These are phyloP conservation scores for Phlebiopsis flavidoalba DNA, from an alignment of 768 basidiomycete species.

Conservation along the genomic window DNA sequence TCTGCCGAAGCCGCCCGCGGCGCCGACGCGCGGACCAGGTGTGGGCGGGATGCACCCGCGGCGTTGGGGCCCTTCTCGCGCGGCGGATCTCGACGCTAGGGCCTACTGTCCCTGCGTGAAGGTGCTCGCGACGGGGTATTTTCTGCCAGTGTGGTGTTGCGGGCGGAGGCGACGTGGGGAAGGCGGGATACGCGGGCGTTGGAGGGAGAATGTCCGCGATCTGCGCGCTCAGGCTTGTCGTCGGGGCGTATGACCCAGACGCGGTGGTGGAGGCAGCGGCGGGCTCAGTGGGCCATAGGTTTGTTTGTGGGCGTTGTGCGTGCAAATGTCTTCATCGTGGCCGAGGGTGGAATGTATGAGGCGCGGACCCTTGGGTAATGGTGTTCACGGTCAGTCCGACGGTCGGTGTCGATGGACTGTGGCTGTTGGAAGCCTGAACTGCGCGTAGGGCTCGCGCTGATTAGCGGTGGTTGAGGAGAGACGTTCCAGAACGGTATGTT, in stretches of 20 bases:
- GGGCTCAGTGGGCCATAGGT: slow-evolving; percentile 41
- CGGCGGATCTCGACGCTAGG: slow-evolving; percentile 63
- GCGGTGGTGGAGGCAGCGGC: slow-evolving; percentile 13
- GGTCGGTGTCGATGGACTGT: slow-evolving; percentile 7
- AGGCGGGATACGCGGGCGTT: slow-evolving; percentile 52
- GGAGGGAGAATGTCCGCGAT: slow-evolving; percentile 17
- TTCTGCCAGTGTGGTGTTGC: slow-evolving; percentile 49
- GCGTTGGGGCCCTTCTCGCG: slow-evolving; percentile 40
- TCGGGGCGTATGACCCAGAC: slow-evolving; percentile 9
- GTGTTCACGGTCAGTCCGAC: slow-evolving; percentile 3
- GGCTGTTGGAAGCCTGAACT: slow-evolving; percentile 1
- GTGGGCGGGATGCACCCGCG: slow-evolving; percentile 39
- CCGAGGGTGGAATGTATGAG: slow-evolving; percentile 30
- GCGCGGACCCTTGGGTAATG: slow-evolving; percentile 7
- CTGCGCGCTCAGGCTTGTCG: slow-evolving; percentile 12
- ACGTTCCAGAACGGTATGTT: slow-evolving; percentile 26
- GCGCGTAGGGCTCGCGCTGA: slow-evolving; percentile 15
- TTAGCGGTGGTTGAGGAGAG: slow-evolving; percentile 27
- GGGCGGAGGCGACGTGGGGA: slow-evolving; percentile 44
- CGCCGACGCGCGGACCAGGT: slow-evolving; percentile 46
- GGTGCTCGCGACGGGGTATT: slow-evolving; percentile 49
- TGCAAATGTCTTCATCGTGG: slow-evolving; percentile 28
- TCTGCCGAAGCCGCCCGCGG: slow-evolving; percentile 34
- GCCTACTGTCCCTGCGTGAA: slow-evolving; percentile 40
- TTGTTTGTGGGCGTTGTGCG: slow-evolving; percentile 41